Evolutionary conservation across 257 asterid genomes (phyloP).

Genomic region (Cruciata laevipes): DNA sequence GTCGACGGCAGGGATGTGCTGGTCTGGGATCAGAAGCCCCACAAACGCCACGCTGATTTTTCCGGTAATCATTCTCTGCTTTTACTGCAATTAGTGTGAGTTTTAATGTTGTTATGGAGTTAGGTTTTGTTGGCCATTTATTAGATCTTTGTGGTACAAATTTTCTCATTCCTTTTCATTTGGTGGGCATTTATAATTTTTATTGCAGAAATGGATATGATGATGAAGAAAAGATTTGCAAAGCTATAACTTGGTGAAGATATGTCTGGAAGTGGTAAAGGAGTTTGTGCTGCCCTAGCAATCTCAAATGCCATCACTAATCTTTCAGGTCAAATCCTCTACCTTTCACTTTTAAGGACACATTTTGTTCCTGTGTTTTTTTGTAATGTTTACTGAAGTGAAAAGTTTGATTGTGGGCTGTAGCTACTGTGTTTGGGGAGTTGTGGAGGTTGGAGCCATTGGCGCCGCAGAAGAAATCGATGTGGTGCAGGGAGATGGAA

Average conservation of each 20-base stretch:
- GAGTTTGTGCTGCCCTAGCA: conserved; percentile 89
- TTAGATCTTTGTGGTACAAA: not conserved
- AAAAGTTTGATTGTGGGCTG: conserved; percentile 8
- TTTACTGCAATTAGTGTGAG: not conserved
- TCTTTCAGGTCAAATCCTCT: conserved; percentile 59
- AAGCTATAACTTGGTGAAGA: conserved; percentile 95
- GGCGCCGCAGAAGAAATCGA: conserved; percentile 69
- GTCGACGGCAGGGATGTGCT: conserved; percentile 64
- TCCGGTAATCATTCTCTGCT: conserved; percentile 44
- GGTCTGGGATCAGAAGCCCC: conserved; percentile 54
- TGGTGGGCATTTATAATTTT: not conserved
- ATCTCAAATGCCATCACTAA: conserved; percentile 95
- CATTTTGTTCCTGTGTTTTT: not conserved
- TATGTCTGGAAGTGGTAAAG: conserved; percentile 99
- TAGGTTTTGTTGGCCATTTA: not conserved
- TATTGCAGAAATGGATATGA: conserved; percentile 63
- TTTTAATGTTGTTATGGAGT: not conserved
- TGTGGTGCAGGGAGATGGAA: conserved; percentile 97
- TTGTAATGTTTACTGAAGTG: not conserved
- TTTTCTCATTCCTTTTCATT: too few species aligned
- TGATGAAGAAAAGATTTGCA: conserved; percentile 93
- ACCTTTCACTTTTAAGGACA: not conserved
- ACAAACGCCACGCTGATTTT: conserved; percentile 46
- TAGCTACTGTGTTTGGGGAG: conserved; percentile 93
- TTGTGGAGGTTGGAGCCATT: conserved; percentile 95